Evolutionary conservation across 257 asterid species (phyloP).

Genomic region (Linderniella brevidens): DNA sequence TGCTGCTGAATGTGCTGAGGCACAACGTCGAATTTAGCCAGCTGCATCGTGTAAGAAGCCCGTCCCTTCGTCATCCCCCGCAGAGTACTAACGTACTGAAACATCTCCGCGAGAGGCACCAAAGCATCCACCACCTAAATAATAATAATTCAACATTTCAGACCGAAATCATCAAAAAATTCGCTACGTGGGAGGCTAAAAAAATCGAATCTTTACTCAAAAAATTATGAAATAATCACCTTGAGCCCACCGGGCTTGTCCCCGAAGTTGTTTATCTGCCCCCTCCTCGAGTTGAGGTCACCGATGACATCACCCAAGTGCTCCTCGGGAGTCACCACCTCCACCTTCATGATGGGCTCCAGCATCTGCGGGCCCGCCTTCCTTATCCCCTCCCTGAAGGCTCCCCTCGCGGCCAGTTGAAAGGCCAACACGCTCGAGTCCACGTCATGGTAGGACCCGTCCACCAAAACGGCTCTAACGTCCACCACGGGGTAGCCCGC

Average conservation of each 20-base stretch:
- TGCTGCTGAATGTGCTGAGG: slow-evolving; percentile 94
- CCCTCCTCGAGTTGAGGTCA: slow-evolving; percentile 92
- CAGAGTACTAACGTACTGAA: slow-evolving; percentile 82
- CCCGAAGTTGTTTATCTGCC: slow-evolving; percentile 78
- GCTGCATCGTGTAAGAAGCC: slow-evolving; percentile 91
- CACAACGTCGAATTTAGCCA: slow-evolving; percentile 88
- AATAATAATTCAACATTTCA: not conserved
- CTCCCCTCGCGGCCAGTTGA: slow-evolving; percentile 95
- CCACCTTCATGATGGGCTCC: slow-evolving; percentile 89
- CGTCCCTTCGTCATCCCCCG: slow-evolving; percentile 95
- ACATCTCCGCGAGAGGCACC: slow-evolving; percentile 97
- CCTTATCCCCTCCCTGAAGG: slow-evolving; percentile 84
- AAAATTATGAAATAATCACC: slow-evolving; percentile 19
- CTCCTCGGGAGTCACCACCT: slow-evolving; percentile 92
- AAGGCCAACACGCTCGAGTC: slow-evolving; percentile 97
- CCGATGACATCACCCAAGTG: slow-evolving; percentile 97
- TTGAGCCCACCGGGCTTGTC: slow-evolving; percentile 99
- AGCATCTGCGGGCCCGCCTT: slow-evolving; percentile 87
- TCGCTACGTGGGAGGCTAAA: too few species aligned
- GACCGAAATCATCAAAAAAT: not conserved
- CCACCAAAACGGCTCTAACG: slow-evolving; percentile 84
- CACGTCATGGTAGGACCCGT: slow-evolving; percentile 91
- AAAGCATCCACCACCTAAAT: slow-evolving; percentile 75
- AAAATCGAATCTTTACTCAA: not conserved
- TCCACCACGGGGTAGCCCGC: slow-evolving; percentile 96